phyloP scores from a whole-genome alignment of 2,329 filamentous ascomycete species.

The Lizonia empirigonia region DNA sequence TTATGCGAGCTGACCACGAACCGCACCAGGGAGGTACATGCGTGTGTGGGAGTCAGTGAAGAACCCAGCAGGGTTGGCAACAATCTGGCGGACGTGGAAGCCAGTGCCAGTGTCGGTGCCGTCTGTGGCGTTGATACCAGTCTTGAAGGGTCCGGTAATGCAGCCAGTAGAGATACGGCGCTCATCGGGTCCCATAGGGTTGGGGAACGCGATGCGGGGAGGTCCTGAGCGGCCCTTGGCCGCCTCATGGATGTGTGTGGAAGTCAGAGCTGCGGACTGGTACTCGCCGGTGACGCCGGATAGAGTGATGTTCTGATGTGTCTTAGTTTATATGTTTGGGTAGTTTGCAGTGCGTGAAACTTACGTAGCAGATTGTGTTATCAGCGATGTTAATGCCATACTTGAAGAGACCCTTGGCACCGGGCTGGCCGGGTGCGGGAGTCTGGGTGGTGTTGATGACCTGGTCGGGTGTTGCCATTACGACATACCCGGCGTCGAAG shows the following conservation, averaged over 20 bases:
- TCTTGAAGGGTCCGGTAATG: conserved; percentile 37
- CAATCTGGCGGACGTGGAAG: conserved; percentile 59
- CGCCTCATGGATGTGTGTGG: conserved; percentile 63
- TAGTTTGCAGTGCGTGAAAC: neutral
- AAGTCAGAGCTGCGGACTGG: conserved; percentile 57
- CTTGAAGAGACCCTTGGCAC: conserved; percentile 57
- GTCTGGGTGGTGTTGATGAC: conserved; percentile 54
- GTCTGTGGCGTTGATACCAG: conserved; percentile 40
- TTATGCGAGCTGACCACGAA: conserved; percentile 54
- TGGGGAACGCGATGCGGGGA: conserved; percentile 52
- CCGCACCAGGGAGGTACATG: conserved; percentile 57
- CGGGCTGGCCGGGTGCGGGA: conserved; percentile 50
- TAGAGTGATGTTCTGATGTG: conserved; percentile 56
- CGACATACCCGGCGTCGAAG: conserved; percentile 58
- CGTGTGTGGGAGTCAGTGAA: conserved; percentile 61
- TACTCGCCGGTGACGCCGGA: conserved; percentile 58
- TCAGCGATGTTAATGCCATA: conserved; percentile 58
- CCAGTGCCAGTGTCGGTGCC: conserved; percentile 52
- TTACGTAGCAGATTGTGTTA: conserved; percentile 52
- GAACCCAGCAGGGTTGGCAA: conserved; percentile 57
- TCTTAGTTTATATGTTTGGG: neutral
- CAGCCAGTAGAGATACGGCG: conserved; percentile 33
- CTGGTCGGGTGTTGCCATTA: conserved; percentile 57
- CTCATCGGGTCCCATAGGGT: conserved; percentile 47
- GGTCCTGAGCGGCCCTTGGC: conserved; percentile 55